Base-by-base conservation (phyloP, 306 rosid species). In the Quercus glauca region DNA sequence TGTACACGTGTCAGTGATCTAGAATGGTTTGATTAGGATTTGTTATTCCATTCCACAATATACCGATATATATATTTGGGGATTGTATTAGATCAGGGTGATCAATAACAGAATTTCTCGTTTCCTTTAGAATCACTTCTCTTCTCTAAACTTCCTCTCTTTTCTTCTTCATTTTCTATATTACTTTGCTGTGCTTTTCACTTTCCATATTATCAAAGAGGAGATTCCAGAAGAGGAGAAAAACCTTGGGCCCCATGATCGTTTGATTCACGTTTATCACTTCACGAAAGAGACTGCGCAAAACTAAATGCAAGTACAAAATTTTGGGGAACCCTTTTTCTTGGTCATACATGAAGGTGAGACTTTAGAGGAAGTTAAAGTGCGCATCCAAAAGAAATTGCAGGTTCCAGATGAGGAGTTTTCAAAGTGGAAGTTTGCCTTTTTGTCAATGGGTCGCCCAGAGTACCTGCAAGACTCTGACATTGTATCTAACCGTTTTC, bases 361-460 rank as follows among this genome's bases (percentile, higher is more conserved):
- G 88, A 82, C 93, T 25, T 73, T 95, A 64, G 96, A 94, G 57
- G 98, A 93, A 53, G 97, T 95, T 74, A 93, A 91, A 82, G 83
- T 76, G 80, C 96, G 96, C 41, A 67, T 95, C 73, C 97, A 95
- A 71, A 93, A 91, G 81, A 95, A 93, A 86, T 83, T 93, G 83
- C 94, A 88, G 83, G 92, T 93, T 84, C 93, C 92, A 10, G 92
- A 91, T 60, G 99, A 95, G 10, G 99, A 93, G 82, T 94, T 94
- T 64, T 71, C 89, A 1, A 93, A 91, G 99, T 94, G 99, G 99
- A 94, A 90, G 82, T 92, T 94, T 89, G 99, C 97, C 11, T 94
- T 88, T 82, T 75, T 92, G 73, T 92, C 99, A 68, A 85, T 91
- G 70, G 93, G 95, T 70, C 97, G 97, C 75, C 99, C 97, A 2